Conservation (phyloP, 139 green algal species). For the Chlamydomonas applanata region DNA sequence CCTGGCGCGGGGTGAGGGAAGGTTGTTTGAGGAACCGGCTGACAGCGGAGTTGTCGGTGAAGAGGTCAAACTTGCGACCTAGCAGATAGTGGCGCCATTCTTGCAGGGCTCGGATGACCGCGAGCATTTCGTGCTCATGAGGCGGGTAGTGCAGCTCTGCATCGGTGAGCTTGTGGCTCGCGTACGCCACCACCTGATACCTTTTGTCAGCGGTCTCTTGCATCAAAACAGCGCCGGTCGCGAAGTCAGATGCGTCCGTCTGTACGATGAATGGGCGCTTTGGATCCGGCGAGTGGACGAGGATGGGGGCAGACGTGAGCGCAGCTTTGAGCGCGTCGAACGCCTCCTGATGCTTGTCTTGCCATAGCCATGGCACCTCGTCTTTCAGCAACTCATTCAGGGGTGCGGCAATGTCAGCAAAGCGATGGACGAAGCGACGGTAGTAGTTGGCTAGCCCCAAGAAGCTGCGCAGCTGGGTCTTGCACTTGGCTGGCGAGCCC, state of each 20-base stretch:
- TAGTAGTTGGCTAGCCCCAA: slow-evolving; percentile 60
- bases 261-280: slow-evolving; percentile 29
- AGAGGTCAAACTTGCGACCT: slow-evolving; percentile 7
- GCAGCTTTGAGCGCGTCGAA: slow-evolving; percentile 26
- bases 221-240: slow-evolving; percentile 36
- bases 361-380: slow-evolving; percentile 18
- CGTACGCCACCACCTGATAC: slow-evolving; percentile 37
- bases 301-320: slow-evolving; percentile 22
- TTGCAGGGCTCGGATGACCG: slow-evolving; percentile 27
- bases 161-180: slow-evolving; percentile 19
- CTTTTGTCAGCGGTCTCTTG: too few species aligned
- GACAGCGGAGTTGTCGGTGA: slow-evolving; percentile 40
- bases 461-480: slow-evolving; percentile 41
- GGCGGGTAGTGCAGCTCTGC: slow-evolving; percentile 48
- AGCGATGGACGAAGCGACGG: slow-evolving; percentile 44
- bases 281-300: slow-evolving; percentile 18
- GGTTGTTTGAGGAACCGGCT: slow-evolving; percentile 16
- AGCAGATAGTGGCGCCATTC: slow-evolving; percentile 47
- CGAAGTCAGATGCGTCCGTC: slow-evolving; percentile 28
- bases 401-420: slow-evolving; percentile 30
- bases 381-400: slow-evolving; percentile 35
- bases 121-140: slow-evolving; percentile 50
- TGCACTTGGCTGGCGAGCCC: too few species aligned
- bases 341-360: not conserved
- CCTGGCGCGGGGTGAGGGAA: slow-evolving; percentile 1